These are phyloP conservation scores for Ramaria sp. DNA, from an alignment of 768 basidiomycete genomes.

Conservation along the genomic window DNA sequence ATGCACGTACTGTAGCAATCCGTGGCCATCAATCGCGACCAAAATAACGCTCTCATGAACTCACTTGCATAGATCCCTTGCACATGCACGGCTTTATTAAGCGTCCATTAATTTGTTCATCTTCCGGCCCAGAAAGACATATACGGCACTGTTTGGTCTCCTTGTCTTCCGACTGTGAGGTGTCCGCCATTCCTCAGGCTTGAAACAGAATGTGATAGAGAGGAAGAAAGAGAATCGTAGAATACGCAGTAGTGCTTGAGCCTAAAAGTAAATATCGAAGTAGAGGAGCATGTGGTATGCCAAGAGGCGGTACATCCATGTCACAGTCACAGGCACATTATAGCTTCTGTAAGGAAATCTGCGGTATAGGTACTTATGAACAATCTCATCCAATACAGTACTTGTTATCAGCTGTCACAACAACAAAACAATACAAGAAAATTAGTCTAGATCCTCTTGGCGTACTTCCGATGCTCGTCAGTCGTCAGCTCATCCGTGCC, in stretches of 20 bases:
- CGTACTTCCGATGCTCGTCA: conserved; percentile 83
- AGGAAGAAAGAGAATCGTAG: too few species aligned
- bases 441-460: conserved; percentile 52
- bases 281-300: too few species aligned
- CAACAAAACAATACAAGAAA: background rate
- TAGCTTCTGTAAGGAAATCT: too few species aligned
- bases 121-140: conserved; percentile 58
- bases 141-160: conserved; percentile 73
- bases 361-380: too few species aligned
- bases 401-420: background rate
- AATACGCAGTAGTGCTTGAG: too few species aligned
- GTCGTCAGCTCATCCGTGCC: conserved; percentile 81
- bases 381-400: too few species aligned
- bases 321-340: too few species aligned
- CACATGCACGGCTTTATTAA: conserved; percentile 66
- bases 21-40: background rate
- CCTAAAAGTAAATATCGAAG: too few species aligned
- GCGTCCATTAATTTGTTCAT: conserved; percentile 46
- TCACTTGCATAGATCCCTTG: conserved; percentile 32
- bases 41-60: conserved; percentile 39
- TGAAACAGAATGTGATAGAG: too few species aligned
- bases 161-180: background rate
- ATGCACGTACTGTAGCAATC: conserved; percentile 61
- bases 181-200: too few species aligned
- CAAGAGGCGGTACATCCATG: background rate